Conservation (phyloP, 331 rosid genomes). For the Telfairia occidentalis region DNA sequence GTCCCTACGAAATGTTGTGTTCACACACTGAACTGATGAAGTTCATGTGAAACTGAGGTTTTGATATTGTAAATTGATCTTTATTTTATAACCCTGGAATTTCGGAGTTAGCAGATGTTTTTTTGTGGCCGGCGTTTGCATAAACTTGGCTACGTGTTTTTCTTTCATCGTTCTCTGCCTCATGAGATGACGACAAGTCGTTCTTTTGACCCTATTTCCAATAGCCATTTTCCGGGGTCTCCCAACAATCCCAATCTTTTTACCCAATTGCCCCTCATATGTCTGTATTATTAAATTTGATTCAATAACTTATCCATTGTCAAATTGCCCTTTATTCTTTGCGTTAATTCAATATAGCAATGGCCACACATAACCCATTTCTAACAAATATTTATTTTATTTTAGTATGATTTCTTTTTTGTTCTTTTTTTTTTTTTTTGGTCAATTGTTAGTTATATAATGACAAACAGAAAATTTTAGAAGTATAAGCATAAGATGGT, state of each 20-base stretch:
- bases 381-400: not conserved
- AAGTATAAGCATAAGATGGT: not conserved
- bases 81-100: not conserved
- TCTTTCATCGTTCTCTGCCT: not conserved
- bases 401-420: not conserved
- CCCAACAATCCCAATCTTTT: not conserved
- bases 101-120: not conserved
- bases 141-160: not conserved
- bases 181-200: not conserved
- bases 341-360: constrained; percentile 1
- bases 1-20: not conserved
- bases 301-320: not conserved
- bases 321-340: not conserved
- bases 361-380: not conserved
- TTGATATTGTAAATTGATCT: constrained; percentile 5
- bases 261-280: not conserved
- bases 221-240: constrained; percentile 1
- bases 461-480: not conserved
- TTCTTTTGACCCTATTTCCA: not conserved
- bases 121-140: not conserved
- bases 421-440: not conserved
- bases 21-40: not conserved
- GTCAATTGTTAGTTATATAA: not conserved
- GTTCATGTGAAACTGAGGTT: constrained; percentile 2
- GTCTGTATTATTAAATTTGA: not conserved